Percentiles rank a stretch among this genome's conserved stretches.
Evolutionary conservation across 495 filamentous ascomycete species (phyloP).

Genomic region (Aspergillus cristatus): DNA sequence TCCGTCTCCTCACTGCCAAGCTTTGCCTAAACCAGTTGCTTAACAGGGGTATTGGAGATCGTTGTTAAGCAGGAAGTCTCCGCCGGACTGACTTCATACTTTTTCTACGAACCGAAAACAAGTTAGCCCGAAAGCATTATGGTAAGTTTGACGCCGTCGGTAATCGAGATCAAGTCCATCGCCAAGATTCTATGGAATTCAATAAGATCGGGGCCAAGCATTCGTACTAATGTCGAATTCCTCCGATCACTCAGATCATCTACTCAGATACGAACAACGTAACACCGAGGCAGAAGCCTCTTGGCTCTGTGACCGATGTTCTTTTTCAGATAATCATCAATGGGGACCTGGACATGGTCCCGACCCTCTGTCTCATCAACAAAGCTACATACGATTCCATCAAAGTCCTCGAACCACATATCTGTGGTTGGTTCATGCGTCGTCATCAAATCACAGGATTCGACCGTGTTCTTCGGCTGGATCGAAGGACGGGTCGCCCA

Average conservation of each 20-base stretch:
- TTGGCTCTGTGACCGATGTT: constrained; percentile 19
- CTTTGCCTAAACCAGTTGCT: constrained; percentile 1
- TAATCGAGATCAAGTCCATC: too few species aligned
- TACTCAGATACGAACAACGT: constrained; percentile 1
- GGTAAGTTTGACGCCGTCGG: too few species aligned
- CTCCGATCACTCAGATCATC: constrained; percentile 5
- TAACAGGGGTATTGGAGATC: constrained; percentile 1
- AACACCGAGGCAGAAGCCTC: constrained; percentile 5
- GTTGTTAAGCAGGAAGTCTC: not conserved
- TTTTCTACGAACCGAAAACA: too few species aligned
- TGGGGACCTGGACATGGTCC: constrained; percentile 11
- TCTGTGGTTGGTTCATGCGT: constrained; percentile 21
- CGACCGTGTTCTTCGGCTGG: constrained; percentile 15
- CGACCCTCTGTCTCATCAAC: constrained; percentile 18
- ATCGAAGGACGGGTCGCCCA: constrained; percentile 14
- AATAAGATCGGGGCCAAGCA: too few species aligned
- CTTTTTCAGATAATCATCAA: constrained; percentile 25
- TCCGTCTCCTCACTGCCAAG: constrained; percentile 5
- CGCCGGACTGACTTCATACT: not conserved
- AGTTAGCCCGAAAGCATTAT: too few species aligned
- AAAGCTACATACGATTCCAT: constrained; percentile 19
- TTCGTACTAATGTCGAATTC: too few species aligned
- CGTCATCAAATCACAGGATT: constrained; percentile 11
- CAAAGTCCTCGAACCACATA: constrained; percentile 17
- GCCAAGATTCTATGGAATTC: too few species aligned